phyloP scores from a whole-genome alignment of 257 asterid species.

The Lavandula angustifolia region DNA sequence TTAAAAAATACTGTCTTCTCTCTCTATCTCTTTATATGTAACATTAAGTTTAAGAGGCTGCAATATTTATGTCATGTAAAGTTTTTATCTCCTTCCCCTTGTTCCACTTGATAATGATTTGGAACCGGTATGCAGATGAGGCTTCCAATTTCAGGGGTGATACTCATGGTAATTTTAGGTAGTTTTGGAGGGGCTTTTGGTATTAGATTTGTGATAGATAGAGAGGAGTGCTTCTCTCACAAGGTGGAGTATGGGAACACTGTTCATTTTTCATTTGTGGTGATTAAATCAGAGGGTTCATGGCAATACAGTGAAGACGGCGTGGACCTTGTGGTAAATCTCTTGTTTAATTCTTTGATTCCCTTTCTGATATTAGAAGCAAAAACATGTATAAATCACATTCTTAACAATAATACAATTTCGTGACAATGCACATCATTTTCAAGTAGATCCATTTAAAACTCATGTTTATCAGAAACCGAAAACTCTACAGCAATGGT shows the following conservation, averaged over 20 bases:
- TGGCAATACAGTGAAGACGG: conserved; percentile 86
- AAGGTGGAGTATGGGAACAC: conserved; percentile 91
- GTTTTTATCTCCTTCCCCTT: too few relatives aligned
- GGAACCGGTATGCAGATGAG: conserved; percentile 54
- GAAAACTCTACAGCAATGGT: too few relatives aligned
- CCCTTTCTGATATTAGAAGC: conserved; percentile 8
- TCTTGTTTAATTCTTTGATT: conserved; percentile 13
- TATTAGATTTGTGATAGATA: conserved; percentile 83
- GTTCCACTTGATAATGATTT: not conserved
- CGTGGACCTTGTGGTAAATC: conserved; percentile 91
- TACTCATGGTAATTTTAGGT: conserved; percentile 41
- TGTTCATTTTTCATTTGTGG: conserved; percentile 89
- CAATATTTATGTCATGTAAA: too few relatives aligned
- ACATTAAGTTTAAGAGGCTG: too few relatives aligned
- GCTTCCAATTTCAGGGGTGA: conserved; percentile 35
- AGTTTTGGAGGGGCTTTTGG: conserved; percentile 56
- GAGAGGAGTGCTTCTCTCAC: conserved; percentile 92
- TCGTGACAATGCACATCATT: too few relatives aligned
- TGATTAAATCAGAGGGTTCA: conserved; percentile 78
- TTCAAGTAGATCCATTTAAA: too few relatives aligned
- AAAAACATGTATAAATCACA: not conserved
- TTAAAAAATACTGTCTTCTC: too few relatives aligned
- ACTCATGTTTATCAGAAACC: too few relatives aligned
- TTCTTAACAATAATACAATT: too few relatives aligned
- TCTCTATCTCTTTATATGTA: too few relatives aligned